phyloP scores from a whole-genome alignment of 75 land plant species.

The Isoetes taiwanensis region DNA sequence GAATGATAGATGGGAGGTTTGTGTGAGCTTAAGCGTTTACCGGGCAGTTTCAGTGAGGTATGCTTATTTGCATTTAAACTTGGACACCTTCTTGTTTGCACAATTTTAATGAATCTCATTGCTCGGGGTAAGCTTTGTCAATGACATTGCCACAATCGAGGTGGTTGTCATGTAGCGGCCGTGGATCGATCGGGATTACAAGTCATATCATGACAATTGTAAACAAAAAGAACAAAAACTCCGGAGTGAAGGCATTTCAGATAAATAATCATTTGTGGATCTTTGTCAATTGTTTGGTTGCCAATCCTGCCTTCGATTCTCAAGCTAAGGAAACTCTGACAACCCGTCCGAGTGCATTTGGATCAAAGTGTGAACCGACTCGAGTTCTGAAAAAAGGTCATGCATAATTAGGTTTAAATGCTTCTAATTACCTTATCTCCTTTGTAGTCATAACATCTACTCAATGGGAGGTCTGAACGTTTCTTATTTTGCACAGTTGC shows the following conservation, averaged over 20 bases:
- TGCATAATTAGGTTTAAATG: background rate
- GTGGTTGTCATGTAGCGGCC: background rate
- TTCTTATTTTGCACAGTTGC: background rate
- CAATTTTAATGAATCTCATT: background rate
- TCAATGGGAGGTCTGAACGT: background rate
- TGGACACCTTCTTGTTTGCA: background rate
- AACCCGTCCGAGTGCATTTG: background rate
- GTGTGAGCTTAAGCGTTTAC: slow-evolving; percentile 6
- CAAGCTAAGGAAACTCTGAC: slow-evolving; percentile 2
- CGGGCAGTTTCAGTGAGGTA: slow-evolving; percentile 6
- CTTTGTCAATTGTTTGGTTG: slow-evolving; percentile 6
- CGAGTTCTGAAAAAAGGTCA: slow-evolving; percentile 7
- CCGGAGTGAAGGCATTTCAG: background rate
- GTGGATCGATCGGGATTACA: background rate
- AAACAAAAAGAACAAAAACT: slow-evolving; percentile 2
- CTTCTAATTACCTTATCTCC: background rate
- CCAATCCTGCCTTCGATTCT: slow-evolving; percentile 6
- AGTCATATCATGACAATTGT: background rate
- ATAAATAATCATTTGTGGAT: background rate
- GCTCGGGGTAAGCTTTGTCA: background rate
- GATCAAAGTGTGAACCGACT: slow-evolving; percentile 1
- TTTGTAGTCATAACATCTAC: too few relatives aligned
- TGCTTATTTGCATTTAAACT: background rate
- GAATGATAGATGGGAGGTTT: slow-evolving; percentile 3
- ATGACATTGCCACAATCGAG: slow-evolving; percentile 8